phyloP scores from a whole-genome alignment of 2,329 filamentous ascomycete species.

The Lecanosticta acicola region DNA sequence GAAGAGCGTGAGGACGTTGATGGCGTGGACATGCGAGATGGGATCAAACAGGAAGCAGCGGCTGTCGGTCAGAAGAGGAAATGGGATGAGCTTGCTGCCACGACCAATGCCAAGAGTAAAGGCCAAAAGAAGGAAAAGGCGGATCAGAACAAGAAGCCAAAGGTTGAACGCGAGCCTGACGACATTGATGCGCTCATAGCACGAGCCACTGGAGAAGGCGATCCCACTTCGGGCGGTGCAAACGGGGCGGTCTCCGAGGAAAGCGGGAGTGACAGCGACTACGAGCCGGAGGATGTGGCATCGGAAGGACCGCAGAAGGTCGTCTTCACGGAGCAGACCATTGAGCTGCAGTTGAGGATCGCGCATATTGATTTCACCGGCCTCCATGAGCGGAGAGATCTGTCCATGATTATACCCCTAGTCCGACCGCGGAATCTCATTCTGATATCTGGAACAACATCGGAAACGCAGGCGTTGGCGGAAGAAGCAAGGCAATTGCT shows the following conservation, averaged over 20 bases:
- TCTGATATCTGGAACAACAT: conserved; percentile 71
- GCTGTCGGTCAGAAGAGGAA: conserved; percentile 83
- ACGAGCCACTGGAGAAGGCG: conserved; percentile 23
- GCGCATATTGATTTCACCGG: conserved; percentile 89
- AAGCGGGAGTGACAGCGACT: conserved; percentile 40
- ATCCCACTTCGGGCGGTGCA: conserved; percentile 4
- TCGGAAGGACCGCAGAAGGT: conserved; percentile 61
- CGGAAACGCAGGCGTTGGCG: conserved; percentile 74
- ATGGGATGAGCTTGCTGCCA: conserved; percentile 67
- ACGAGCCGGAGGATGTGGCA: conserved; percentile 47
- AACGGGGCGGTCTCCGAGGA: conserved; percentile 23
- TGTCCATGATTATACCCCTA: conserved; percentile 90
- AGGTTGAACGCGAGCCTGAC: conserved; percentile 26
- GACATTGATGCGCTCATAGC: conserved; percentile 34
- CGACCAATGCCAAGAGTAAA: conserved; percentile 14
- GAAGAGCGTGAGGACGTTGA: conserved; percentile 81
- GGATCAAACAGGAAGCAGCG: conserved; percentile 45
- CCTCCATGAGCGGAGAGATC: conserved; percentile 84
- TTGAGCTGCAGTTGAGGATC: conserved; percentile 68
- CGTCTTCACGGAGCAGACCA: conserved; percentile 55
- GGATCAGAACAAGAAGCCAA: conserved; percentile 16
- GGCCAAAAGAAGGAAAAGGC: conserved; percentile 60
- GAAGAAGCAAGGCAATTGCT: conserved; percentile 69
- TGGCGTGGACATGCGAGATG: conserved; percentile 54
- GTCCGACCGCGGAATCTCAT: conserved; percentile 94